Conservation (phyloP, 441 rosid species). For the Bocquillonia castaneifolia region DNA sequence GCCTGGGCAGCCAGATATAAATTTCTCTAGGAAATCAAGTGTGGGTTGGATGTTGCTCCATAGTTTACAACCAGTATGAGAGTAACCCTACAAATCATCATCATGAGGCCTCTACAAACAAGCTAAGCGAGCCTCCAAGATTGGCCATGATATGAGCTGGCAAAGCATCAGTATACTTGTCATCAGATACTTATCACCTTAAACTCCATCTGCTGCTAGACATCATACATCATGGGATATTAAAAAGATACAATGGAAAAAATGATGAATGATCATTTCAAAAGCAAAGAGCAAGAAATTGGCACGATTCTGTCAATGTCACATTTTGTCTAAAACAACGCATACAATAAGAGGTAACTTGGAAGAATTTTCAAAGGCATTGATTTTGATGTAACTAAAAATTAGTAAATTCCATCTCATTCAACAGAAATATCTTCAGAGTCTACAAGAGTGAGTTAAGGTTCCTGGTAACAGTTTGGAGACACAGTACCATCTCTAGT, state of each 20-base stretch:
- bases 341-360: background rate
- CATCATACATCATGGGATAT: slow-evolving; percentile 13
- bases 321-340: background rate
- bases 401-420: background rate
- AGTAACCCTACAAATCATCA: slow-evolving; percentile 23
- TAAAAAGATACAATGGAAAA: slow-evolving; percentile 11
- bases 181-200: slow-evolving; percentile 18
- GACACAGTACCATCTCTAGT: too few species aligned
- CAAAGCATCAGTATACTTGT: slow-evolving; percentile 21
- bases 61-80: slow-evolving; percentile 12
- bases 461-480: background rate
- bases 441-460: background rate
- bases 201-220: slow-evolving; percentile 21
- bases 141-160: slow-evolving; percentile 19
- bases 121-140: slow-evolving; percentile 27
- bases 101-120: slow-evolving; percentile 30
- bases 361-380: background rate
- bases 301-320: background rate
- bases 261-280: slow-evolving; percentile 1
- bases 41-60: slow-evolving; percentile 22
- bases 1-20: slow-evolving; percentile 25
- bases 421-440: background rate
- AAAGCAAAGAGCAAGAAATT: background rate
- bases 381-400: background rate
- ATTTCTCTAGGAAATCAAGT: slow-evolving; percentile 16